Percentiles rank a stretch among this genome's conserved stretches.
phyloP scores from a whole-genome alignment of 2,329 filamentous ascomycete genomes.

The Cladophialophora psammophila region DNA sequence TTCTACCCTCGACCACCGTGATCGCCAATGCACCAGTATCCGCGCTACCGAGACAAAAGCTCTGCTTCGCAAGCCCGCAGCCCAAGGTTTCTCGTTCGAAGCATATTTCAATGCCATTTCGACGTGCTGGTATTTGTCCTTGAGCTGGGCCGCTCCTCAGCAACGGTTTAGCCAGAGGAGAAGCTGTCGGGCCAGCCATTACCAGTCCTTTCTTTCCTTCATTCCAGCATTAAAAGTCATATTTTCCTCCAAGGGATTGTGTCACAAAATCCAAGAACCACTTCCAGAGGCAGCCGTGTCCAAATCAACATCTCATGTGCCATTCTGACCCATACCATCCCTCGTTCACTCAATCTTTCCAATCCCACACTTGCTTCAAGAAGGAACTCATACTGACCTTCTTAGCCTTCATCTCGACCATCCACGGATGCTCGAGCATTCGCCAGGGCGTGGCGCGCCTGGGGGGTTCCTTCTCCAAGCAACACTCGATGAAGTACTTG shows the following conservation, averaged over 20 bases:
- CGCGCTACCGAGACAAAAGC: not conserved
- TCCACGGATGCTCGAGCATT: constrained; percentile 99
- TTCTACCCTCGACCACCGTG: not conserved
- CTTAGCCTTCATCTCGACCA: constrained; percentile 93
- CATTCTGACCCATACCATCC: not conserved
- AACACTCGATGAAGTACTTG: constrained; percentile 99
- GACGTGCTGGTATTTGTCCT: not conserved
- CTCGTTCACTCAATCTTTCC: constrained; percentile 69
- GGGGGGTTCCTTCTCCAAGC: constrained; percentile 89
- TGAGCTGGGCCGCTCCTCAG: not conserved
- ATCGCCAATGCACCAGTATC: not conserved
- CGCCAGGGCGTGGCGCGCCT: constrained; percentile 94
- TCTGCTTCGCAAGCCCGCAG: not conserved
- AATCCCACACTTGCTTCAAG: constrained; percentile 94
- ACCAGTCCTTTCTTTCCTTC: not conserved
- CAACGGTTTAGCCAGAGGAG: not conserved
- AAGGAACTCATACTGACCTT: constrained; percentile 98
- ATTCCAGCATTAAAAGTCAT: constrained; percentile 1
- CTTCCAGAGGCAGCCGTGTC: not conserved
- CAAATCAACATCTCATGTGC: not conserved
- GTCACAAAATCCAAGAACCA: not conserved
- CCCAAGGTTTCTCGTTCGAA: not conserved
- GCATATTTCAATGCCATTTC: not conserved
- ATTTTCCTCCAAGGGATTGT: constrained; percentile 1
- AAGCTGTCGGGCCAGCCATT: not conserved